Evolutionary conservation across 2,329 filamentous ascomycete species (phyloP).

Genomic region (Pseudogymnoascus sp.): DNA sequence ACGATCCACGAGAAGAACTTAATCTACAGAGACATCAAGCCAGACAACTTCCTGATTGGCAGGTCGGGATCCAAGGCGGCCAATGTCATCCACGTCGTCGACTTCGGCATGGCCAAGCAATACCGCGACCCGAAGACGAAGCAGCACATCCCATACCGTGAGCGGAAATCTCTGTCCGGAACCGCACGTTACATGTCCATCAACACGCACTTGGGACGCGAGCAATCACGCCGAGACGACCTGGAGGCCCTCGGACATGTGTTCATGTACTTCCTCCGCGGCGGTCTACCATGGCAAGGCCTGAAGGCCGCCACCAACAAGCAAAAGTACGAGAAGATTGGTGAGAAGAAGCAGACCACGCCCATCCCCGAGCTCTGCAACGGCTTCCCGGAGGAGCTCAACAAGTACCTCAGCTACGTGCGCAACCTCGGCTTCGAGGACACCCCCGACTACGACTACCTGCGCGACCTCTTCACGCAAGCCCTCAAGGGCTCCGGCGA

Average conservation of each 20-base stretch:
- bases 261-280: constrained; percentile 67
- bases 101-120: constrained; percentile 99
- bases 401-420: constrained; percentile 94
- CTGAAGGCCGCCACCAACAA: constrained; percentile 70
- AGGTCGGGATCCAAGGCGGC: constrained; percentile 86
- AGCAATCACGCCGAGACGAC: constrained; percentile 93
- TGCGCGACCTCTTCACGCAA: constrained; percentile 92
- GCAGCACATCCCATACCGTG: constrained; percentile 95
- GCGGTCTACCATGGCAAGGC: constrained; percentile 63
- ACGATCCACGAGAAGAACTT: constrained; percentile 97
- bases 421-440: constrained; percentile 98
- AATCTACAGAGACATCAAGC: constrained; percentile 98
- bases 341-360: constrained; percentile 99
- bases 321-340: constrained; percentile 99
- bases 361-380: constrained; percentile 95
- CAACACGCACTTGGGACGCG: constrained; percentile 93
- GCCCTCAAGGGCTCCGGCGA: constrained; percentile 90
- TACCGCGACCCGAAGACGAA: constrained; percentile 98
- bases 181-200: constrained; percentile 99
- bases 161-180: constrained; percentile 92
- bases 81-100: constrained; percentile 96
- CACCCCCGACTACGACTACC: constrained; percentile 95
- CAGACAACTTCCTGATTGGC: constrained; percentile 97
- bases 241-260: constrained; percentile 77
- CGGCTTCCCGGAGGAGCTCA: constrained; percentile 93